Percentiles rank a stretch among this genome's conserved stretches.
phyloP scores from a whole-genome alignment of 169 alveolate species.

The Plasmodium gaboni region DNA sequence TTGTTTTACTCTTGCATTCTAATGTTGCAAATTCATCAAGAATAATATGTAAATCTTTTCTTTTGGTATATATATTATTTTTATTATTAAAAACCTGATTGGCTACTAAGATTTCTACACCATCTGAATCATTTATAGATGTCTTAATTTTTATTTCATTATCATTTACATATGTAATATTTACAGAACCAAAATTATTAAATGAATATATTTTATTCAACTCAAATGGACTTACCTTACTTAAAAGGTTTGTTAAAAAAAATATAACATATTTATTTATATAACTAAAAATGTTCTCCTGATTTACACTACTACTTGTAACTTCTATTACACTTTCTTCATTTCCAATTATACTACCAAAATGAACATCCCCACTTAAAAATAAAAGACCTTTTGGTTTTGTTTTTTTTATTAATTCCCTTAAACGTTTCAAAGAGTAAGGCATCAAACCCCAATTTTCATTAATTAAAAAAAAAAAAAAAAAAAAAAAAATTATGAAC shows the following conservation, averaged over 20 bases:
- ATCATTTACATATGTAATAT: conserved; percentile 23
- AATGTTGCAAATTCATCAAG: conserved; percentile 67
- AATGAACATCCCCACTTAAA: conserved; percentile 91
- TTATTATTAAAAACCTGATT: conserved; percentile 58
- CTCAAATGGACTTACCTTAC: conserved; percentile 38
- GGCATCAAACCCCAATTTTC: conserved; percentile 91
- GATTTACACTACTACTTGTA: conserved; percentile 69
- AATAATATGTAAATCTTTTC: conserved; percentile 42
- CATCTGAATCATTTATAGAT: conserved; percentile 45
- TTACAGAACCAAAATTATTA: conserved; percentile 63
- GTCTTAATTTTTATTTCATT: conserved; percentile 49
- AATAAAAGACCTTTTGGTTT: conserved; percentile 86
- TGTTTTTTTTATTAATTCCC: conserved; percentile 80
- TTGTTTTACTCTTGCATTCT: conserved; percentile 25
- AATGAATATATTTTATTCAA: conserved; percentile 35
- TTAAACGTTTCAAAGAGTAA: conserved; percentile 81
- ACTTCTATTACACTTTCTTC: conserved; percentile 78
- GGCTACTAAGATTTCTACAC: conserved; percentile 43
- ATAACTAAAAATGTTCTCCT: conserved; percentile 40
- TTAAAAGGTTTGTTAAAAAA: conserved; percentile 9
- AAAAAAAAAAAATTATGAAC: neutral
- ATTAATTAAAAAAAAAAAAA: conserved; percentile 47
- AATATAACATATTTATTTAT: conserved; percentile 39
- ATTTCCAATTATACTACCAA: conserved; percentile 77
- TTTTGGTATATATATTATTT: conserved; percentile 40